Conservation (phyloP, 495 filamentous ascomycete species). For the Talaromyces nanjingensis region DNA sequence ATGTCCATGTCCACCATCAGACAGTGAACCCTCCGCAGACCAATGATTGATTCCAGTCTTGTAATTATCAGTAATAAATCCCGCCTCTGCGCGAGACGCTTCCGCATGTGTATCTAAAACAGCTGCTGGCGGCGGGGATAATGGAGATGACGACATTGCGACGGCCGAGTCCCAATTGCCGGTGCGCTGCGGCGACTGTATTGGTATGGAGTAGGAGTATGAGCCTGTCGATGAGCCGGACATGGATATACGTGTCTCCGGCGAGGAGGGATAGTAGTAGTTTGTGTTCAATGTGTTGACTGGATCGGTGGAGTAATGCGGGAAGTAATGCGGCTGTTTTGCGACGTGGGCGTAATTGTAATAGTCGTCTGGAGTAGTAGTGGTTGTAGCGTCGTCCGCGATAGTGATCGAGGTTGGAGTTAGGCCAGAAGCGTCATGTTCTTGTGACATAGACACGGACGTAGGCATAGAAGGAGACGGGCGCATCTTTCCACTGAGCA, state of each 20-base stretch:
- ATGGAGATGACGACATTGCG: background rate
- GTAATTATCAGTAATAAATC: background rate
- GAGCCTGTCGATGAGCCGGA: conserved; percentile 9
- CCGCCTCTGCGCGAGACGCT: background rate
- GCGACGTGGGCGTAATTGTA: background rate
- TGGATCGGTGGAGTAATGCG: background rate
- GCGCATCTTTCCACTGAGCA: background rate
- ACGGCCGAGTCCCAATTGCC: conserved; percentile 2
- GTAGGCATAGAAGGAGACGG: background rate
- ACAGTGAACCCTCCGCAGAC: conserved; percentile 1
- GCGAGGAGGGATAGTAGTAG: conserved; percentile 6
- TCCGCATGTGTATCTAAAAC: background rate
- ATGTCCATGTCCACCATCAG: conserved; percentile 1
- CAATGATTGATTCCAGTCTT: background rate
- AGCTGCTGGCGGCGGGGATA: background rate
- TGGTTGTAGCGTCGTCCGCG: conserved; percentile 1
- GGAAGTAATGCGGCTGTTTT: background rate
- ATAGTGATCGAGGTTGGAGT: background rate
- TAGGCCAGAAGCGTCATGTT: background rate
- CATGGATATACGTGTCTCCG: conserved; percentile 7
- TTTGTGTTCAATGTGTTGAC: background rate
- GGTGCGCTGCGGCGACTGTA: background rate
- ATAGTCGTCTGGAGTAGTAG: background rate
- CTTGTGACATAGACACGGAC: background rate
- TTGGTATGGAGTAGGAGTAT: conserved; percentile 2